Percentiles rank a stretch among this genome's conserved stretches.
Conservation (phyloP, 345 rosid genomes). For the Gossypium herbaceum region DNA sequence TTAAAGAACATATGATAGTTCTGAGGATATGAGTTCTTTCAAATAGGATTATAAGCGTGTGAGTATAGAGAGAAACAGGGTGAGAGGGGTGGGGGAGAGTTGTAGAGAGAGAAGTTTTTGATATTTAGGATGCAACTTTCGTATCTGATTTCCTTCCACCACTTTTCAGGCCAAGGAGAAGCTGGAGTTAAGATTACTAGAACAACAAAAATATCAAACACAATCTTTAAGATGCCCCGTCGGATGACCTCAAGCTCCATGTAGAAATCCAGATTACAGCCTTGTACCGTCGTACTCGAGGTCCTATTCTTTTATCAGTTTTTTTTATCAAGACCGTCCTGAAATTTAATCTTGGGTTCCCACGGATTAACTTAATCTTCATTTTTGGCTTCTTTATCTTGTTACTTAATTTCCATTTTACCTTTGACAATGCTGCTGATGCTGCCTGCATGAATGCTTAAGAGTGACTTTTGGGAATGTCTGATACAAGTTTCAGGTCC, state of each 20-base stretch:
- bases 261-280: conserved; percentile 31
- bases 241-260: conserved; percentile 24
- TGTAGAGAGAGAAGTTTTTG: conserved; percentile 22
- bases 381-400: conserved; percentile 12
- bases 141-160: conserved; percentile 40
- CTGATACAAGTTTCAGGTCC: not conserved
- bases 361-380: conserved; percentile 21
- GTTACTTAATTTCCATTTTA: not conserved
- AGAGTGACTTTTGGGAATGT: not conserved
- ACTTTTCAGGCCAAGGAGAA: conserved; percentile 78
- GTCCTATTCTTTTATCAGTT: conserved; percentile 31
- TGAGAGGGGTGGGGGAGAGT: not conserved
- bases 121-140: conserved; percentile 27
- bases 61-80: not conserved
- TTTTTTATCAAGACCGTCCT: conserved; percentile 4
- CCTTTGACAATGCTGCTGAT: not conserved
- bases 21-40: conserved; percentile 35
- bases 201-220: conserved; percentile 28
- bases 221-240: conserved; percentile 25
- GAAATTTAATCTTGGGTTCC: conserved; percentile 13
- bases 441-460: not conserved
- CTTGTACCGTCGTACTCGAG: conserved; percentile 25
- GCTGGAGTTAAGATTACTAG: conserved; percentile 48
- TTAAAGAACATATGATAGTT: conserved; percentile 71
- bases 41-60: conserved; percentile 25